Conservation (phyloP, 2,329 filamentous ascomycete species). For the Sordariomycetes sp. region DNA sequence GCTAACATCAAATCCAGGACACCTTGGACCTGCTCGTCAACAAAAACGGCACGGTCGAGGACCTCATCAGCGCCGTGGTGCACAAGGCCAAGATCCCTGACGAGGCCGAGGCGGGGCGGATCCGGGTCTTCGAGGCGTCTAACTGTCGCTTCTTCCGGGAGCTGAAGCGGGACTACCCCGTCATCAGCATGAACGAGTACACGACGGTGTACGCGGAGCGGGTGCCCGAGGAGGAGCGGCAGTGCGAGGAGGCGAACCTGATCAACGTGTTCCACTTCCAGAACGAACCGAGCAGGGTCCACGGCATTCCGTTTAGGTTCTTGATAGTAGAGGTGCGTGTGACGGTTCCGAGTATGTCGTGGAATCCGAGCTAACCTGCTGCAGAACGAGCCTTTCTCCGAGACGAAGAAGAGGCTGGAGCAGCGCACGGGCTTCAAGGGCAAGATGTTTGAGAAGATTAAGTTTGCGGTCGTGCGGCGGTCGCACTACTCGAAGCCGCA, state of each 20-base stretch:
- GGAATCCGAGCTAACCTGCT: background rate
- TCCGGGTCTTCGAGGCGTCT: conserved; percentile 74
- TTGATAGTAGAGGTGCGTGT: conserved; percentile 61
- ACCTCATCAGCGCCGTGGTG: conserved; percentile 62
- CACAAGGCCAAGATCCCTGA: conserved; percentile 72
- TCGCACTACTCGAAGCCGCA: conserved; percentile 62
- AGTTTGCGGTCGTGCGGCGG: conserved; percentile 72
- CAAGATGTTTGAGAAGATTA: conserved; percentile 97
- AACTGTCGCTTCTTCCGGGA: conserved; percentile 75
- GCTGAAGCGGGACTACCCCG: conserved; percentile 53
- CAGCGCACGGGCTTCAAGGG: conserved; percentile 90
- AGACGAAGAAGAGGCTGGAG: conserved; percentile 89
- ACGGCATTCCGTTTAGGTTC: conserved; percentile 88
- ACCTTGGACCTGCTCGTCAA: conserved; percentile 71
- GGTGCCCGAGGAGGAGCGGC: conserved; percentile 59
- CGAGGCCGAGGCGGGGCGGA: conserved; percentile 53
- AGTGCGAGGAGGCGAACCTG: conserved; percentile 40
- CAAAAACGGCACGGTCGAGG: conserved; percentile 69
- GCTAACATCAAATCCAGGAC: conserved; percentile 37
- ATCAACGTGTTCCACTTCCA: conserved; percentile 89
- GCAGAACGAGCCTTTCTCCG: conserved; percentile 71
- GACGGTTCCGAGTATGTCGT: background rate
- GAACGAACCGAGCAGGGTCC: conserved; percentile 68
- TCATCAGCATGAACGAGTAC: conserved; percentile 80
- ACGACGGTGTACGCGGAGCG: conserved; percentile 69